Base-by-base conservation (phyloP, 208 protist species). In the Trypanosoma grayi region DNA sequence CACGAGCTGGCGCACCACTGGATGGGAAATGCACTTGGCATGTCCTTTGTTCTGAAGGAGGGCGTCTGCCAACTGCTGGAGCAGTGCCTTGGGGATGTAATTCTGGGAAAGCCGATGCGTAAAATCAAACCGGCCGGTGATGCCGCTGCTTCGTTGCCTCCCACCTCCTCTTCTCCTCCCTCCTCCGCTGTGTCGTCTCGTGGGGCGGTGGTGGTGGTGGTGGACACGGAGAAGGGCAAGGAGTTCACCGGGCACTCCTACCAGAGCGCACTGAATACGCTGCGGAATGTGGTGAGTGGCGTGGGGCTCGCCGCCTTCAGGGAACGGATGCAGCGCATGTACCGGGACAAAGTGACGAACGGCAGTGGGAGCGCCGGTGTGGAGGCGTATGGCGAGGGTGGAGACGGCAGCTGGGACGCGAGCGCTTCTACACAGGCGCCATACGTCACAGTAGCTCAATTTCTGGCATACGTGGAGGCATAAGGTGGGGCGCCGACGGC, bases 1-100 rank as follows among this genome's bases (percentile, higher is more conserved):
- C 90, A 96, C 57, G 87, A 96, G 62, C 36, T 96, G 36, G 59
- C 80, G 6, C 90, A 96, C 44, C 86, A 93, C 52, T 96, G 87
- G 84, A 43, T 90, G 4, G 90, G 90, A 25, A 94, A 96, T 70
- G 46, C 80, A 9, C 54, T 96, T 18, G 90, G 87, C 0, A 68
- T 96, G 40, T 72, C 83, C 13, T 94, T 96, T 51, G 62, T 78
- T 2, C 65, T 93, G 28, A 96, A 96, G 66, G 90, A 96, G 58
- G 90, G 90, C 16, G 65, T 96, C 8, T 92, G 85, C 41, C 75
- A 83, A 65, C 68, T 92, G n/a, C 62, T 93, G 9, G 85, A 96
- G 69, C 67, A 88, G 60, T 75, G 48, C 36, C 13, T 92, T 54
- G 82, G 69, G 0, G 83, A 90, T 50, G 18, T 58, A 44, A 59